Conservation (phyloP, 1,284 basidiomycete species). For the Cutaneotrichosporon sp. region DNA sequence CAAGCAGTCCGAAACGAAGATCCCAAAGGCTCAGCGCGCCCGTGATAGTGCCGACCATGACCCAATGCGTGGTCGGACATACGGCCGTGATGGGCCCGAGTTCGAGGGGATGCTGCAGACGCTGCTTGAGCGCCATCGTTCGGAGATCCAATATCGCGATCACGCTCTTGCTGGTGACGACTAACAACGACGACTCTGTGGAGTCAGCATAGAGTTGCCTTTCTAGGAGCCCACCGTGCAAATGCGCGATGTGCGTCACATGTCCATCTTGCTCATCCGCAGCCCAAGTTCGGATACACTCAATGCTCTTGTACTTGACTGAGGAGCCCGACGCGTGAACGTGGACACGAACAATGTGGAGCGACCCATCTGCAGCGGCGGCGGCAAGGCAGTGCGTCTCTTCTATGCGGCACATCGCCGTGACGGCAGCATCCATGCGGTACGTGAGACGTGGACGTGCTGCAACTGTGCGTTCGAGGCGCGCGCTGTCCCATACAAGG, state of each 20-base stretch:
- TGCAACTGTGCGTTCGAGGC: constrained; percentile 70
- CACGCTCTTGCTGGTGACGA: constrained; percentile 76
- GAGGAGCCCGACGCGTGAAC: constrained; percentile 61
- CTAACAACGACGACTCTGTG: constrained; percentile 61
- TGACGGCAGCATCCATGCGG: constrained; percentile 64
- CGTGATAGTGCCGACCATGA: constrained; percentile 78
- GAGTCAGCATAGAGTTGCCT: constrained; percentile 13
- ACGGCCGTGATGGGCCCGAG: constrained; percentile 81
- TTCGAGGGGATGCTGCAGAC: constrained; percentile 79
- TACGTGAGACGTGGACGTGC: constrained; percentile 47
- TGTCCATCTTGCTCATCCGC: constrained; percentile 32
- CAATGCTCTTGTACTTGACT: constrained; percentile 74
- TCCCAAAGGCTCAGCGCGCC: constrained; percentile 90
- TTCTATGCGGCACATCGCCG: constrained; percentile 76
- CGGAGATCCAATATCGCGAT: constrained; percentile 81
- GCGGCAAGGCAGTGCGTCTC: constrained; percentile 84
- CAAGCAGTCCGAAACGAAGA: constrained; percentile 82
- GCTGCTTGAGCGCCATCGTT: constrained; percentile 73
- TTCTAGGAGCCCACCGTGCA: constrained; percentile 34
- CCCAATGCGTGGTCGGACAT: constrained; percentile 79
- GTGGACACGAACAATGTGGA: constrained; percentile 80
- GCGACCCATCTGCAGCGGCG: constrained; percentile 77
- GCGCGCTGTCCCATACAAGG: constrained; percentile 77
- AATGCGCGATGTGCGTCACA: constrained; percentile 38
- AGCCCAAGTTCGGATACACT: constrained; percentile 59